Percentiles rank a stretch among this genome's conserved stretches.
Evolutionary conservation across 768 basidiomycete genomes (phyloP).

Genomic region (Psilocybe sp.): DNA sequence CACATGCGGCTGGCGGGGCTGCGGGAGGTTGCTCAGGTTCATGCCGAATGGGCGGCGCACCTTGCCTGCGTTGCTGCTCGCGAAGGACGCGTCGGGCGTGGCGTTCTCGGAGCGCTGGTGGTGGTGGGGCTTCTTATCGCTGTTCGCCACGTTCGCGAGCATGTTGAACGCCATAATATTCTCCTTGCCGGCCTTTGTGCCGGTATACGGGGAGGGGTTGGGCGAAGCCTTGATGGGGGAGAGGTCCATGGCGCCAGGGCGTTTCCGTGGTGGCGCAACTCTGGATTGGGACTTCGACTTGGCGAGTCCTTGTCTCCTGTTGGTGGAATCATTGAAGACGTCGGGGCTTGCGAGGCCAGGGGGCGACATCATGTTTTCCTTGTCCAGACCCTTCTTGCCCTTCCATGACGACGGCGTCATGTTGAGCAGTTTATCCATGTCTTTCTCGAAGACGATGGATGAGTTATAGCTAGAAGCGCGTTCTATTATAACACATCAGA

Average conservation of each 20-base stretch:
- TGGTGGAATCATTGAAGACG: conserved; percentile 10
- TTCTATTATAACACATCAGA: conserved; percentile 24
- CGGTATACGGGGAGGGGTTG: conserved; percentile 33
- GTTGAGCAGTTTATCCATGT: conserved; percentile 37
- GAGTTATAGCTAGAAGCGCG: conserved; percentile 47
- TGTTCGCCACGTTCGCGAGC: conserved; percentile 19
- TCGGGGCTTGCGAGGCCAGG: conserved; percentile 30
- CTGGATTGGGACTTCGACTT: conserved; percentile 47
- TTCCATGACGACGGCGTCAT: conserved; percentile 30
- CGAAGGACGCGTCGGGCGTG: conserved; percentile 3
- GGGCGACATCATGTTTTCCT: conserved; percentile 28
- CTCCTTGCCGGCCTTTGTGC: conserved; percentile 33
- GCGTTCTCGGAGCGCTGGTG: conserved; percentile 1
- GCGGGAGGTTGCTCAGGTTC: conserved; percentile 23
- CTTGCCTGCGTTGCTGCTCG: conserved; percentile 8
- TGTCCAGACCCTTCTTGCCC: conserved; percentile 17
- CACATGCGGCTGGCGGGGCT: conserved; percentile 1
- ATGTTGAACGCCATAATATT: conserved; percentile 33
- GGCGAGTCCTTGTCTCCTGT: conserved; percentile 20
- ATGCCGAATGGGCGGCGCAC: conserved; percentile 31
- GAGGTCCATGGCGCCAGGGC: conserved; percentile 35
- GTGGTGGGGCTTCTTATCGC: conserved; percentile 10
- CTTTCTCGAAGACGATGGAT: conserved; percentile 50
- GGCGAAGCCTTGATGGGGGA: conserved; percentile 57
- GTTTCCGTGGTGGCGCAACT: conserved; percentile 37